phyloP scores from a whole-genome alignment of 306 rosid species.

The Prunus mongolica region DNA sequence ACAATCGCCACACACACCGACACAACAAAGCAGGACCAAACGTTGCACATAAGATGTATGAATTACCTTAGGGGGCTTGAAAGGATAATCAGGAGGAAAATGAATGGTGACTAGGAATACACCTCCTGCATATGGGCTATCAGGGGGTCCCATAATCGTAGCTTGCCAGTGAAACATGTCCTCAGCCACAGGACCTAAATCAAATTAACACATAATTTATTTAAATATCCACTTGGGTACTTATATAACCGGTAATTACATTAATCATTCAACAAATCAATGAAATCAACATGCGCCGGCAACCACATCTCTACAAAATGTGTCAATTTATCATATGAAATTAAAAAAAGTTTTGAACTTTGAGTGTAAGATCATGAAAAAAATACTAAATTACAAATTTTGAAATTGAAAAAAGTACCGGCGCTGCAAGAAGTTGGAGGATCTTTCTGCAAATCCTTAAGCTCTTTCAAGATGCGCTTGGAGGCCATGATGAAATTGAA shows the following conservation, averaged over 20 bases:
- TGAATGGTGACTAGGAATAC: conserved; percentile 62
- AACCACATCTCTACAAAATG: neutral
- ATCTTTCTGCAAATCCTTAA: conserved; percentile 76
- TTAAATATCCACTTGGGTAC: neutral
- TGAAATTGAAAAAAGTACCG: conserved; percentile 28
- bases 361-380: neutral
- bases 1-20: neutral
- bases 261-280: neutral
- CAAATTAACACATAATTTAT: neutral
- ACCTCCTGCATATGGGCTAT: conserved; percentile 74
- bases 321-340: neutral
- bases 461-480: conserved; percentile 73
- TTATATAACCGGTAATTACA: neutral
- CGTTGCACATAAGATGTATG: neutral
- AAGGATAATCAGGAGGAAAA: conserved; percentile 72
- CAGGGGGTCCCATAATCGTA: conserved; percentile 70
- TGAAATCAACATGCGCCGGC: neutral
- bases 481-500: conserved; percentile 49
- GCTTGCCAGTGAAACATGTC: conserved; percentile 84
- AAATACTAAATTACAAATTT: neutral
- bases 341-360: too few species aligned
- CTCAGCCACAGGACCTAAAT: conserved; percentile 65
- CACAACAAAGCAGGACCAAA: neutral
- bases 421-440: conserved; percentile 90
- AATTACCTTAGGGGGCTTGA: conserved; percentile 75